Percentiles rank a stretch among this genome's conserved stretches.
Conservation (phyloP, 1,139 yeast genomes). For the Suhomyces maxii region DNA sequence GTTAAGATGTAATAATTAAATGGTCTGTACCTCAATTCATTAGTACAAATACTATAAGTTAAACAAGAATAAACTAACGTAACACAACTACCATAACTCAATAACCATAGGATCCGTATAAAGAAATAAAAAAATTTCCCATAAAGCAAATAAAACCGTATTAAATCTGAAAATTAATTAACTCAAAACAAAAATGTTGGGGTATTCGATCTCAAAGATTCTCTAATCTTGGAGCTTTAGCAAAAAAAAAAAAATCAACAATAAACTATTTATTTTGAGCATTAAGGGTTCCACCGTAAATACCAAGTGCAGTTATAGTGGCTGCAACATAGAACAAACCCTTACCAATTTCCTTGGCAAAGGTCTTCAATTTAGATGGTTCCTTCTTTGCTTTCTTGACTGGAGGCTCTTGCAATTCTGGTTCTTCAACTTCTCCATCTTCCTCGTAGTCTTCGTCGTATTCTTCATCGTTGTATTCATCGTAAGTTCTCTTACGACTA, state of each 20-base stretch:
- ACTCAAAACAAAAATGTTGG: background rate
- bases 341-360: slow-evolving; percentile 36
- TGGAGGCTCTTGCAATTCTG: background rate
- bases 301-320: slow-evolving; percentile 41
- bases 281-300: slow-evolving; percentile 28
- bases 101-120: background rate
- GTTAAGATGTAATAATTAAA: background rate
- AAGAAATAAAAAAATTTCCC: background rate
- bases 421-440: background rate
- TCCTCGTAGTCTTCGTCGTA: slow-evolving; percentile 5
- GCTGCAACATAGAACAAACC: slow-evolving; percentile 35
- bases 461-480: slow-evolving; percentile 6
- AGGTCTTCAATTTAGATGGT: slow-evolving; percentile 16
- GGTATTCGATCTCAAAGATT: too few species aligned
- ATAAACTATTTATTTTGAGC: slow-evolving; percentile 1
- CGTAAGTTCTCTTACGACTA: slow-evolving; percentile 15
- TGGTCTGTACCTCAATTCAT: background rate
- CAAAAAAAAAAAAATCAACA: too few species aligned
- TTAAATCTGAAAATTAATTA: background rate
- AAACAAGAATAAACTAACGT: background rate
- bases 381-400: slow-evolving; percentile 8
- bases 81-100: background rate
- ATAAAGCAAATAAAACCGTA: background rate
- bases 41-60: background rate
- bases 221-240: too few species aligned